phyloP scores from a whole-genome alignment of 371 early-diverging fungal genomes.

The Rhizopus stolonifer region DNA sequence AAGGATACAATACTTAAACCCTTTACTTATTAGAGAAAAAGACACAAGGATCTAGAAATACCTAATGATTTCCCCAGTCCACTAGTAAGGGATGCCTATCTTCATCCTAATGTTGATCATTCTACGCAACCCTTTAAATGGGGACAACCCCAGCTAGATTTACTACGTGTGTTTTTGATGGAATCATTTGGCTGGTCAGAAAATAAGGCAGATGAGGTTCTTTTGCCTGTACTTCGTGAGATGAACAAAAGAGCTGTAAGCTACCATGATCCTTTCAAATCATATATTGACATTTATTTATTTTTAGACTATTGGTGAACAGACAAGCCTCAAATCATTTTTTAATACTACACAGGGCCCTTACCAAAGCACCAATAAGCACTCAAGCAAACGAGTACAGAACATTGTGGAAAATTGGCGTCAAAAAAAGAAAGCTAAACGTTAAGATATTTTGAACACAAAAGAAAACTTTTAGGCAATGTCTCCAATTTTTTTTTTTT shows the following conservation, averaged over 20 bases:
- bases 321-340: slow-evolving; percentile 48
- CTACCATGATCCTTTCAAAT: not conserved
- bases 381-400: slow-evolving; percentile 48
- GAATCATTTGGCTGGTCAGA: slow-evolving; percentile 50
- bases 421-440: slow-evolving; percentile 15
- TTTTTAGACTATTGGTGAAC: slow-evolving; percentile 31
- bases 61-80: slow-evolving; percentile 80
- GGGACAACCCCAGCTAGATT: slow-evolving; percentile 85
- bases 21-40: slow-evolving; percentile 43
- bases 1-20: not conserved
- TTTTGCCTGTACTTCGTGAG: slow-evolving; percentile 80
- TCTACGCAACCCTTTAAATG: slow-evolving; percentile 71
- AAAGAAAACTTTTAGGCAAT: too few relatives aligned
- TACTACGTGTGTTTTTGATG: slow-evolving; percentile 59
- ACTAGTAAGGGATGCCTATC: slow-evolving; percentile 77
- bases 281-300: not conserved
- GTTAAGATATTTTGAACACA: not conserved
- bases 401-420: slow-evolving; percentile 31
- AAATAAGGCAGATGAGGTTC: slow-evolving; percentile 53
- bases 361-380: slow-evolving; percentile 22
- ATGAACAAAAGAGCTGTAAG: slow-evolving; percentile 55
- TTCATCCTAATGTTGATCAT: slow-evolving; percentile 76
- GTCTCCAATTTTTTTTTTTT: not conserved
- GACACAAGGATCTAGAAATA: slow-evolving; percentile 52
- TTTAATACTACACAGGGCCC: slow-evolving; percentile 26